Conservation (phyloP, 2,329 filamentous ascomycete genomes). For the Rhinocladiella mackenziei region DNA sequence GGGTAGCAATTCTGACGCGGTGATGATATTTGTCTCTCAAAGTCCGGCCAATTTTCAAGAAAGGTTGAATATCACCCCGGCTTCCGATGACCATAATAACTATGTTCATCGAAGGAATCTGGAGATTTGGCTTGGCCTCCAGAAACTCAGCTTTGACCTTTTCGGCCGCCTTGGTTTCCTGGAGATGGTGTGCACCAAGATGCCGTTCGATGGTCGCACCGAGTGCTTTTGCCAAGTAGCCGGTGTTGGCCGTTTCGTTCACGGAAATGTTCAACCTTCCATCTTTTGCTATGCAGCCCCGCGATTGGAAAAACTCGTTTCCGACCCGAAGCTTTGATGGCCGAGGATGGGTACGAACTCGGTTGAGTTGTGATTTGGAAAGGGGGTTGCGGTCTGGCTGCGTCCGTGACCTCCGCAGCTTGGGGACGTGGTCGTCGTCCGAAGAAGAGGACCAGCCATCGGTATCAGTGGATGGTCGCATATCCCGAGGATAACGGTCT, state of each 20-base stretch:
- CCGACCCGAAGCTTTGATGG: conserved; percentile 15
- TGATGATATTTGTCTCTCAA: conserved; percentile 69
- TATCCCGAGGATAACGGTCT: not conserved
- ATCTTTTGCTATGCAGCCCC: conserved; percentile 61
- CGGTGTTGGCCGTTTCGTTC: conserved; percentile 64
- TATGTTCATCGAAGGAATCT: conserved; percentile 62
- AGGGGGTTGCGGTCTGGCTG: conserved; percentile 14
- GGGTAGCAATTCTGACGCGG: conserved; percentile 72
- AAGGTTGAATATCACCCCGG: conserved; percentile 75
- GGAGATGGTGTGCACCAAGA: conserved; percentile 37
- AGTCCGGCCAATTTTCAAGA: conserved; percentile 69
- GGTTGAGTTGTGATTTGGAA: conserved; percentile 24
- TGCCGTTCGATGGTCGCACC: conserved; percentile 61
- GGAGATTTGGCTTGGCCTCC: conserved; percentile 23
- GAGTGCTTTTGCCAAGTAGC: conserved; percentile 70
- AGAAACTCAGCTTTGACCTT: conserved; percentile 28
- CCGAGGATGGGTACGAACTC: conserved; percentile 12
- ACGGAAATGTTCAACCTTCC: conserved; percentile 69
- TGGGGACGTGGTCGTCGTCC: conserved; percentile 14
- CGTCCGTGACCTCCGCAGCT: conserved; percentile 12
- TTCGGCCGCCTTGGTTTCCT: conserved; percentile 24
- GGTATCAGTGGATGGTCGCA: conserved; percentile 13
- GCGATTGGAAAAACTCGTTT: conserved; percentile 24
- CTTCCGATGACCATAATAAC: conserved; percentile 81
- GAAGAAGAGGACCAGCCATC: conserved; percentile 14